These are phyloP conservation scores for Peterozyma xylosa DNA, from an alignment of 805 yeast species.

Conservation along the genomic window DNA sequence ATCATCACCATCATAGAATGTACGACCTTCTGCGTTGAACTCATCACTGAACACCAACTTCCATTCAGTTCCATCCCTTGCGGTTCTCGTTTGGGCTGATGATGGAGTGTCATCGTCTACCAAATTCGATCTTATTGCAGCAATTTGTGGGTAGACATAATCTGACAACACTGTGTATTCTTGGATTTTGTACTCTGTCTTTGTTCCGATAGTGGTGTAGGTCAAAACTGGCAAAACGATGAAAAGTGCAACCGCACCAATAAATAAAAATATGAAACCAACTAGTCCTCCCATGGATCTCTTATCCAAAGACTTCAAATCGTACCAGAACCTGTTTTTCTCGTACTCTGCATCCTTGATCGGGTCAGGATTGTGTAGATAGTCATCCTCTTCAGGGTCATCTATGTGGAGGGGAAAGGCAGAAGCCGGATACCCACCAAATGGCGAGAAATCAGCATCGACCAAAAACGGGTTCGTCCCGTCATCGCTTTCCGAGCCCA, in stretches of 20 bases:
- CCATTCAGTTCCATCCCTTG: constrained; percentile 30
- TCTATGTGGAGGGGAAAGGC: constrained; percentile 76
- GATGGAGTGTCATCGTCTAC: constrained; percentile 60
- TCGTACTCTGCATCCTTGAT: constrained; percentile 73
- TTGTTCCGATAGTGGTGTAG: constrained; percentile 50
- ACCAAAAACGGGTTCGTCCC: constrained; percentile 25
- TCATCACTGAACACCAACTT: constrained; percentile 39
- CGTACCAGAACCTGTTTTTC: constrained; percentile 46
- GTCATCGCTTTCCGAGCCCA: neutral
- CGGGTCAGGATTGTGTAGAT: constrained; percentile 83
- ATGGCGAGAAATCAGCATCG: constrained; percentile 61
- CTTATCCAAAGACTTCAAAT: constrained; percentile 50
- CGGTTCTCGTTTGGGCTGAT: constrained; percentile 31
- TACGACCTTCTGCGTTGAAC: constrained; percentile 38
- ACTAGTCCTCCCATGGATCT: constrained; percentile 49
- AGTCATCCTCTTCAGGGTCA: constrained; percentile 84
- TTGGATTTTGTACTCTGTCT: constrained; percentile 2
- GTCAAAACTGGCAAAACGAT: constrained; percentile 70
- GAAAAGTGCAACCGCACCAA: constrained; percentile 54
- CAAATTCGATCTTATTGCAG: constrained; percentile 43
- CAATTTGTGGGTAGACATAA: constrained; percentile 42
- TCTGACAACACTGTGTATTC: constrained; percentile 34
- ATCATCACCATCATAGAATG: constrained; percentile 39
- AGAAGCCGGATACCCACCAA: constrained; percentile 85
- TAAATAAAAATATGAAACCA: constrained; percentile 42